Evolutionary conservation across 441 rosid genomes (phyloP), one percentile per base, ranked within the genome.

Genomic region (Populus hybrid): DNA sequence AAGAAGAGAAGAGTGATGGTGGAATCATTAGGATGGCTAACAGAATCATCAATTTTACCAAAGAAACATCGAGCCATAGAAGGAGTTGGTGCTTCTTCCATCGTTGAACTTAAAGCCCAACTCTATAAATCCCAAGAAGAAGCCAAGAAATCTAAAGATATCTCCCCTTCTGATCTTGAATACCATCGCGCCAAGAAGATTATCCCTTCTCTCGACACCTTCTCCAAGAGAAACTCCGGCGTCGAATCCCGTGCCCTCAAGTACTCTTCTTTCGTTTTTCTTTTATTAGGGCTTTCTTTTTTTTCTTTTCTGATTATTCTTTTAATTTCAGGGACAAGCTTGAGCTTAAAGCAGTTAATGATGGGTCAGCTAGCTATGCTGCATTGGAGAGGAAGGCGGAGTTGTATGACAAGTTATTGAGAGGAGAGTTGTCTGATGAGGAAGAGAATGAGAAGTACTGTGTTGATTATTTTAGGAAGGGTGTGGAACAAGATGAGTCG

Each of bases 21-120:
- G 82, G 98, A 95, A 82, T 94, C 98, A 36, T 78, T 92, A 72
- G 99, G 97, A 88, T 95, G 99, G 99, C 77, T 94, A 34, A 94
- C 97, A 84, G 98, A 95, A 78, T 95, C 98, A 1, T 80, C 97
- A 4, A 92, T 95, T 61, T 81, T 92, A 90, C 99, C 98, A 5
- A 94, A 89, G 87, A 93, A 88, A 79, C 97, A 91, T 80, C 90
- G 97, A 21, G 84, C 90, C 24, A 95, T 95, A 11, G 97, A 90
- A 64, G 99, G 98, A 14, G 97, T 94, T 0, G 99, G 99, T 21
- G 84, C 92, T 30, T 90, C 97, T 20, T 94, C 99, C 32, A 92
- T 94, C 72, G 79, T 95, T 38, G 95, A 94, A 82, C 98, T 94
- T 82, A 94, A 91, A 61, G 99, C 99, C 69, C 93, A 94, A 79